These are phyloP conservation scores for Dendrothele bispora DNA, from an alignment of 768 basidiomycete genomes.

Conservation along the genomic window DNA sequence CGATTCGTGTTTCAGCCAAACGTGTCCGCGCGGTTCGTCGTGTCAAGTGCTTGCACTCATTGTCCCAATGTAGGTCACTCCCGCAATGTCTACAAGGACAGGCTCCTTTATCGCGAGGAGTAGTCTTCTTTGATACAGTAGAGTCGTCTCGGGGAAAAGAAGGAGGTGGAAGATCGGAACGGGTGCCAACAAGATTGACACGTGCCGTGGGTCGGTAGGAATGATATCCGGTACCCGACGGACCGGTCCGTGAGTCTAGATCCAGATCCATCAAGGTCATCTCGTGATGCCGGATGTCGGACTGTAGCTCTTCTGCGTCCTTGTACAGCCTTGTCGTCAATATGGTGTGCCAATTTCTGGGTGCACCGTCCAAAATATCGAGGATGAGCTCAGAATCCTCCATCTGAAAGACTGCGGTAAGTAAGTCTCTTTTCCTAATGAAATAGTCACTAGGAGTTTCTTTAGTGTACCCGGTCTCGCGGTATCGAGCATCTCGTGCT, in stretches of 20 bases:
- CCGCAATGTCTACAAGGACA: conserved; percentile 34
- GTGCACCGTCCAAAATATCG: conserved; percentile 9
- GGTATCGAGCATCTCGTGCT: not conserved
- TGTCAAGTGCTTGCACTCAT: conserved; percentile 26
- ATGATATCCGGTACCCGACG: too few relatives aligned
- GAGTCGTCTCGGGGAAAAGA: not conserved
- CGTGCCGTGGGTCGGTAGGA: too few relatives aligned
- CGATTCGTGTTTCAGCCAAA: not conserved
- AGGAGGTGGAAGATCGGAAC: too few relatives aligned
- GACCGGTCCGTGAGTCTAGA: too few relatives aligned
- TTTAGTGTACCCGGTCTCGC: not conserved
- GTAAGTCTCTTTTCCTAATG: conserved; percentile 7
- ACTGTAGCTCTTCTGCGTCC: conserved; percentile 10
- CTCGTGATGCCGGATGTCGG: conserved; percentile 17
- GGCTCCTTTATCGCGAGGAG: conserved; percentile 19
- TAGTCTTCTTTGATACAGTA: conserved; percentile 1
- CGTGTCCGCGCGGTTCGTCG: conserved; percentile 21
- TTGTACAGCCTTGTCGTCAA: conserved; percentile 4
- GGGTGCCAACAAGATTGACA: too few relatives aligned
- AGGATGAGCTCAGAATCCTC: conserved; percentile 6
- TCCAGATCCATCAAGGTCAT: conserved; percentile 7
- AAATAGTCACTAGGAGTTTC: conserved; percentile 10
- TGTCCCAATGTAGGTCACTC: conserved; percentile 31
- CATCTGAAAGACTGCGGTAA: not conserved
- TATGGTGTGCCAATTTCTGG: conserved; percentile 12